Percentiles rank a stretch among this genome's conserved stretches.
Conservation (phyloP, 2,329 filamentous ascomycete genomes). For the Cladosporium austrohemisphaericum region DNA sequence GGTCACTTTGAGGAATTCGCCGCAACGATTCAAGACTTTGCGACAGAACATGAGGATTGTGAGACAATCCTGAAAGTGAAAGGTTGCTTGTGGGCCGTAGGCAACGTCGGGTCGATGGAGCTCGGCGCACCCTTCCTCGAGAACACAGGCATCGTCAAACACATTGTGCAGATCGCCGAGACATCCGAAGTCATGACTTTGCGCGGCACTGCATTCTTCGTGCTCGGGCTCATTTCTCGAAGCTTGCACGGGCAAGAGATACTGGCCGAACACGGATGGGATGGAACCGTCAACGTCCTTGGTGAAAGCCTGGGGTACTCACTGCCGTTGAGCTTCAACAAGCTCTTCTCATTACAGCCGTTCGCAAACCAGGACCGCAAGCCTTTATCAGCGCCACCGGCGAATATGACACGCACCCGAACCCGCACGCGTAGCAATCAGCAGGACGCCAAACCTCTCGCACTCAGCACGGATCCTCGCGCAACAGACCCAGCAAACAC, state of each 20-base stretch:
- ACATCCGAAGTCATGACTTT: slow-evolving; percentile 85
- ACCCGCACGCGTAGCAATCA: slow-evolving; percentile 13
- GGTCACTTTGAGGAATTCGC: slow-evolving; percentile 96
- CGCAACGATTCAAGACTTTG: slow-evolving; percentile 80
- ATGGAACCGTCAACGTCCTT: slow-evolving; percentile 77
- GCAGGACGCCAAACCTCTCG: not conserved
- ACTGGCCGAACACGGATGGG: slow-evolving; percentile 85
- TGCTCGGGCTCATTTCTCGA: slow-evolving; percentile 84
- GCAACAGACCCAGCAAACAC: slow-evolving; percentile 58
- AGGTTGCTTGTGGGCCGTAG: slow-evolving; percentile 94
- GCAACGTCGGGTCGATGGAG: slow-evolving; percentile 98
- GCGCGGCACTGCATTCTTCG: slow-evolving; percentile 93
- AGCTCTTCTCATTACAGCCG: slow-evolving; percentile 64
- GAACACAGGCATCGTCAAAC: slow-evolving; percentile 78
- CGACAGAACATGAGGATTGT: slow-evolving; percentile 76
- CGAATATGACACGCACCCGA: slow-evolving; percentile 17
- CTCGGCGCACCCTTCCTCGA: slow-evolving; percentile 92
- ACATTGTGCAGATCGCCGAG: slow-evolving; percentile 86
- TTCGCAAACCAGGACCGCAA: slow-evolving; percentile 14
- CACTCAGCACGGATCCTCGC: slow-evolving; percentile 14
- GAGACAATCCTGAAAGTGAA: slow-evolving; percentile 92
- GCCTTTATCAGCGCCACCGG: slow-evolving; percentile 11
- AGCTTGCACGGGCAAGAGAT: slow-evolving; percentile 92
- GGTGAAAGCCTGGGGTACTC: slow-evolving; percentile 85
- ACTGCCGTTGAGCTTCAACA: slow-evolving; percentile 72